Conservation (phyloP, 139 green algal genomes). For the Closterium sp. region DNA sequence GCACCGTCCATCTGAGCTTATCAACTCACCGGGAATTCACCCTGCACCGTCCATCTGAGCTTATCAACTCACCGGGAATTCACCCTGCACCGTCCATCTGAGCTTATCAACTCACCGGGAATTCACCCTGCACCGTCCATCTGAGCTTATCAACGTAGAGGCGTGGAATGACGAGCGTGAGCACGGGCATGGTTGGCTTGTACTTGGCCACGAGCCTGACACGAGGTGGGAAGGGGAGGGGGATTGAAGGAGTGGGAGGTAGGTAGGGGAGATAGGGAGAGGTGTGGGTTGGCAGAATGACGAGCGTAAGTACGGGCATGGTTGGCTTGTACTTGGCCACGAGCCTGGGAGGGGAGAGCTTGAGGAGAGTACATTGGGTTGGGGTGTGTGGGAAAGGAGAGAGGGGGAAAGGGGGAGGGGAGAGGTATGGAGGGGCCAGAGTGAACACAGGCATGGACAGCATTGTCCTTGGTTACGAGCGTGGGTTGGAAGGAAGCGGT, state of each 20-base stretch:
- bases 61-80: no score
- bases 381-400: background rate
- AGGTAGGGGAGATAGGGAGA: background rate
- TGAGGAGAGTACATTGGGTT: no score
- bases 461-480: no score
- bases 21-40: background rate
- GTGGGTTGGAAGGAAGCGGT: no score
- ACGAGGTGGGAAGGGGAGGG: no score
- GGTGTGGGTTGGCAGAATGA: no score
- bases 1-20: no score
- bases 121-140: background rate
- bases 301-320: background rate
- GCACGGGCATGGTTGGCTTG: background rate
- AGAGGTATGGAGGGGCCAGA: background rate
- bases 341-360: background rate
- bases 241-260: no score
- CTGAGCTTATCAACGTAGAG: background rate
- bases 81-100: no score
- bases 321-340: background rate
- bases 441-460: no score
- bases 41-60: no score
- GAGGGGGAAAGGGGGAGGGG: background rate
- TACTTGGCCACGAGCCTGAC: background rate
- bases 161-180: background rate
- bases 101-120: no score